Evolutionary conservation across 2,329 filamentous ascomycete genomes (phyloP).

Genomic region (Achaetomium macrosporum): DNA sequence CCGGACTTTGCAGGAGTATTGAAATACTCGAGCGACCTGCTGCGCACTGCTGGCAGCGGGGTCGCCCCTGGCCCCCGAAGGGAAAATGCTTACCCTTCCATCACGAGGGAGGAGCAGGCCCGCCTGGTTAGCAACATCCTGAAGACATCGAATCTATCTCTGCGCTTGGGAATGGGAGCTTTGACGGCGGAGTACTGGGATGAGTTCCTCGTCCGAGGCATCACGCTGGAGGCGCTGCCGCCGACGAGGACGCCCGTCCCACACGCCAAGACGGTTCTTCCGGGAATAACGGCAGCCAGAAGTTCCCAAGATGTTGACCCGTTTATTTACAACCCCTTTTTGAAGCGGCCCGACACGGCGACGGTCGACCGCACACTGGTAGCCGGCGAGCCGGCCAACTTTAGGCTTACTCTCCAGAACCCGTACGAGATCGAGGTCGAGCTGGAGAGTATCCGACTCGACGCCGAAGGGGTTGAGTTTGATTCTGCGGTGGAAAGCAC

Average conservation of each 20-base stretch:
- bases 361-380: slow-evolving; percentile 65
- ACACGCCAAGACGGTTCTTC: slow-evolving; percentile 53
- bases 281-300: slow-evolving; percentile 43
- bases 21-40: slow-evolving; percentile 74
- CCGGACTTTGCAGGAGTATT: slow-evolving; percentile 90
- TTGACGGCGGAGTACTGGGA: slow-evolving; percentile 91
- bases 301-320: slow-evolving; percentile 65
- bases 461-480: slow-evolving; percentile 68
- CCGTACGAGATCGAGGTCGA: slow-evolving; percentile 90
- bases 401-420: slow-evolving; percentile 83
- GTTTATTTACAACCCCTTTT: slow-evolving; percentile 92
- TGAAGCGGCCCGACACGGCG: slow-evolving; percentile 59
- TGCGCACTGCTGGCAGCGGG: slow-evolving; percentile 76
- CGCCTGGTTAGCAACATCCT: slow-evolving; percentile 79
- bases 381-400: slow-evolving; percentile 69
- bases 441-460: slow-evolving; percentile 72
- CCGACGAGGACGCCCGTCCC: slow-evolving; percentile 57
- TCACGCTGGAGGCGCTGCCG: slow-evolving; percentile 62
- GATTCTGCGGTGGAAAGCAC: slow-evolving; percentile 59
- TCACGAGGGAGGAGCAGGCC: slow-evolving; percentile 77
- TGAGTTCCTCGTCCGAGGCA: slow-evolving; percentile 78
- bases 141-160: slow-evolving; percentile 72
- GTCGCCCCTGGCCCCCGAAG: slow-evolving; percentile 66
- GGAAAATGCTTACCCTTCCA: slow-evolving; percentile 62
- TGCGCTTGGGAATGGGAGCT: slow-evolving; percentile 63